Conservation (phyloP, 768 basidiomycete genomes). For the Boletus edulis region DNA sequence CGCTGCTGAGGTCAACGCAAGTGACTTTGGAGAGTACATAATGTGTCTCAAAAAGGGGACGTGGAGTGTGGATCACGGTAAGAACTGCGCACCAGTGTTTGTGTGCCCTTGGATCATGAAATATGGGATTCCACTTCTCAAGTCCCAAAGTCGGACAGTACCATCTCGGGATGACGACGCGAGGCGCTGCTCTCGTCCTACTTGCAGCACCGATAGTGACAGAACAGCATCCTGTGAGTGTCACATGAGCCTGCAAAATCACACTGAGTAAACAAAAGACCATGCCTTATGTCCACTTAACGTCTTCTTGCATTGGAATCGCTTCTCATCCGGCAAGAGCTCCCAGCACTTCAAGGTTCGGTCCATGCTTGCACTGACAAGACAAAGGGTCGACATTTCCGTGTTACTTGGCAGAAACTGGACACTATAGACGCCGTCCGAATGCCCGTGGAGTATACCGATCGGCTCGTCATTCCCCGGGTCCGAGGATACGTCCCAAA, state of each 20-base stretch:
- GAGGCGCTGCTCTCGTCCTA: constrained; percentile 32
- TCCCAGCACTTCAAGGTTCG: constrained; percentile 45
- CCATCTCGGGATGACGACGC: constrained; percentile 39
- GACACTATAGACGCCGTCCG: constrained; percentile 30
- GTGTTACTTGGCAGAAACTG: constrained; percentile 27
- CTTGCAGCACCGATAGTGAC: constrained; percentile 30
- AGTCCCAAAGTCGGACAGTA: constrained; percentile 37
- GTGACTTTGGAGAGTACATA: constrained; percentile 26
- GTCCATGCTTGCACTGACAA: constrained; percentile 33
- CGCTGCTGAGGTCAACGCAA: constrained; percentile 36
- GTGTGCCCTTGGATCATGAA: constrained; percentile 37
- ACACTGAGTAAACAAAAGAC: not conserved
- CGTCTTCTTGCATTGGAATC: constrained; percentile 29
- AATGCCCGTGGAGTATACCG: constrained; percentile 25
- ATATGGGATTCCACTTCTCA: constrained; percentile 29
- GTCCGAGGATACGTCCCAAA: constrained; percentile 49
- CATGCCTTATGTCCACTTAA: constrained; percentile 29
- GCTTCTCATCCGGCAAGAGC: constrained; percentile 28
- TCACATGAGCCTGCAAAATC: not conserved
- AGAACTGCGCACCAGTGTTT: constrained; percentile 31
- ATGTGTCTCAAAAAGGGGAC: constrained; percentile 10
- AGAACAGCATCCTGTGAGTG: constrained; percentile 30
- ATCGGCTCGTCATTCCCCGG: constrained; percentile 21
- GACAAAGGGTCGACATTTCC: constrained; percentile 26
- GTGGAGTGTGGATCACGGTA: constrained; percentile 13